Evolutionary conservation across 73 alveolate genomes (phyloP), one percentile per base, ranked within the genome.

Genomic region (Halteria grandinella): DNA sequence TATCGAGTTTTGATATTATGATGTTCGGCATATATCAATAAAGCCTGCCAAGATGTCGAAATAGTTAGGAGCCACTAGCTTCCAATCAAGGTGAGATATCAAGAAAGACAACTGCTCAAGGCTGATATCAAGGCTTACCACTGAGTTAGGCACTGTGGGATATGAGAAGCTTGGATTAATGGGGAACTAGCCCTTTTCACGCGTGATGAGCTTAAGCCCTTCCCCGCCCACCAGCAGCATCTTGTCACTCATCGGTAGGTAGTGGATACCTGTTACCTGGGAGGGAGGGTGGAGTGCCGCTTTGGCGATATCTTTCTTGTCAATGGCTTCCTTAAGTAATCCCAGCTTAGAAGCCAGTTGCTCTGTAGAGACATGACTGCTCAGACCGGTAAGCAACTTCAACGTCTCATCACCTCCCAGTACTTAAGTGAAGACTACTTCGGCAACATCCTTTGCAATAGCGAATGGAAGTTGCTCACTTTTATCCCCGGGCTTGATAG

Each of bases 241-340:
- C 31, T 70, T 70, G 54, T 70, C 84, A 6, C 41, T 41, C 32
- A 31, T 21, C 47, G 55, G 57, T 15, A 70, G 73, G 23, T 50
- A 70, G 14, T 49, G 7, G 17, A 50, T 18, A 3, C 28, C 11
- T 29, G 49, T 31, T 15, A 18, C 59, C 14, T 70, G n/a, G n/a
- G n/a, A n/a, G n/a, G n/a, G 31, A 17, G 10, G 18, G 10, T 17
- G 11, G 11, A 57, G 5, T 53, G 12, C 20, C 28, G 10, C 11
- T 53, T 10, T 7, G 7, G 5, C 23, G 18, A 11, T 12, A 11
- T 45, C 54, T 11, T 21, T 21, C 21, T 21, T 54, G 12, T 59
- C 69, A n/a, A 59, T 25, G 10, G 72, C 24, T n/a, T 63, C 79
- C 4, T 15, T 63, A 5, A 63, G 66, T 63, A 37, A 20, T 5